Evolutionary conservation across 495 filamentous ascomycete species (phyloP), one percentile per base, ranked within the genome.

Genomic region (Aspergillus bridgeri): DNA sequence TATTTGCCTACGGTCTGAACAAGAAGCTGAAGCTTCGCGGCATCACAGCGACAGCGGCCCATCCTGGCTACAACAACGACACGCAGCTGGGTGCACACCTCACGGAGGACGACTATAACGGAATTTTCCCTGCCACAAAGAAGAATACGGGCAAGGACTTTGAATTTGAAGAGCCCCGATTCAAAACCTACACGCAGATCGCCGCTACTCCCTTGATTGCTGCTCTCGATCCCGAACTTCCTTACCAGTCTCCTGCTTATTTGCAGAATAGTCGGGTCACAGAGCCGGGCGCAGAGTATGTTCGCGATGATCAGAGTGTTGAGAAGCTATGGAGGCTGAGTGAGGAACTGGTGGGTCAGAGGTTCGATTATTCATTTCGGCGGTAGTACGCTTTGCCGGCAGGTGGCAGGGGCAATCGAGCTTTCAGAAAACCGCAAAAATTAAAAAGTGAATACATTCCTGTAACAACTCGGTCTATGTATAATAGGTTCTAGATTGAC

Each of bases 261-360:
- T 4, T 38, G 13, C 33, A 38, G 17, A 38, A 38, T 4, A 38
- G 33, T 13, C 9, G 17, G 33, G 13, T 38, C 1, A 38, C 33
- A 2, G 7, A 38, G 6, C 0, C 33, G 9, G 9, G 1, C 13
- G 33, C 33, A 4, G 33, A 38, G 33, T 38, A 38, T 15, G 33
- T 38, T 9, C 33, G 11, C 1, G 33, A 38, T 38, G 33, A 38
- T 38, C 11, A 38, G 33, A 38, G 33, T 38, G 33, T 38, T 38
- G 52, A 47, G 23, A 54, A 25, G 43, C 24, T 46, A 6, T 54
- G 52, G 43, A 47, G 29, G 19, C 21, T 54, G 52, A 54, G 33
- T 15, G 52, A 54, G 52, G 17, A 29, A 19, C 20, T 46, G 23
- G 52, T 47, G 1, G 52, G 52, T 0, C 5, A 54, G 52, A 45